These are phyloP conservation scores for Gastrodia elata DNA, from an alignment of 106 monocot genomes.

Conservation along the genomic window DNA sequence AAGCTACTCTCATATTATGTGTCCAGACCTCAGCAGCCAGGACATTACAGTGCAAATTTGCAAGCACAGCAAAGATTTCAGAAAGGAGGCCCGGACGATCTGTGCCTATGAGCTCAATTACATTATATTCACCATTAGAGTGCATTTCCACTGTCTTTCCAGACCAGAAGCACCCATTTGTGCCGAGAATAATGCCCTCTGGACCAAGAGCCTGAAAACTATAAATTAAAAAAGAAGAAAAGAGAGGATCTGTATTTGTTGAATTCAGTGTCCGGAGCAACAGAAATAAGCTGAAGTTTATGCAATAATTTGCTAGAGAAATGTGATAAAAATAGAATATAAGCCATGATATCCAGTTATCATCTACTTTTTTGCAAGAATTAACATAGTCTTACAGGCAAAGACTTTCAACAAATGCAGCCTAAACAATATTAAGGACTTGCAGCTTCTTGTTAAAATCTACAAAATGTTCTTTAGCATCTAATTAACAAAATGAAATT, in stretches of 20 bases:
- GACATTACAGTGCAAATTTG: constrained; percentile 58
- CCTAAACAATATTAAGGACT: not conserved
- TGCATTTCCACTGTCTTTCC: constrained; percentile 66
- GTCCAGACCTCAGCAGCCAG: constrained; percentile 89
- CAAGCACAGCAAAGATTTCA: constrained; percentile 79
- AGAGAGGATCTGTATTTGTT: not conserved
- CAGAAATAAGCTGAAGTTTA: not conserved
- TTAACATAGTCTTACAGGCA: too few relatives aligned
- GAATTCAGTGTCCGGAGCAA: not conserved
- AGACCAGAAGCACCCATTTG: constrained; percentile 23
- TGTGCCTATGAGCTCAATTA: constrained; percentile 75
- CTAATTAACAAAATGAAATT: not conserved
- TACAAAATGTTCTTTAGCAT: not conserved
- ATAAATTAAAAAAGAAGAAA: not conserved
- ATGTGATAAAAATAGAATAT: not conserved
- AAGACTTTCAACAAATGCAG: too few relatives aligned
- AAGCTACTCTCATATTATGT: constrained; percentile 68
- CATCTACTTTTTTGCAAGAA: too few relatives aligned
- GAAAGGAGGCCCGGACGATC: constrained; percentile 88
- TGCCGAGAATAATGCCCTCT: constrained; percentile 48
- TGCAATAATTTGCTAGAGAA: not conserved
- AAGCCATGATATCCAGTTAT: not conserved
- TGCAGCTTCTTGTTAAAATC: not conserved
- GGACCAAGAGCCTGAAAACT: constrained; percentile 78
- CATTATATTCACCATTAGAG: constrained; percentile 57